Base-by-base conservation (phyloP, 257 asterid genomes). In the Datura wrightii region DNA sequence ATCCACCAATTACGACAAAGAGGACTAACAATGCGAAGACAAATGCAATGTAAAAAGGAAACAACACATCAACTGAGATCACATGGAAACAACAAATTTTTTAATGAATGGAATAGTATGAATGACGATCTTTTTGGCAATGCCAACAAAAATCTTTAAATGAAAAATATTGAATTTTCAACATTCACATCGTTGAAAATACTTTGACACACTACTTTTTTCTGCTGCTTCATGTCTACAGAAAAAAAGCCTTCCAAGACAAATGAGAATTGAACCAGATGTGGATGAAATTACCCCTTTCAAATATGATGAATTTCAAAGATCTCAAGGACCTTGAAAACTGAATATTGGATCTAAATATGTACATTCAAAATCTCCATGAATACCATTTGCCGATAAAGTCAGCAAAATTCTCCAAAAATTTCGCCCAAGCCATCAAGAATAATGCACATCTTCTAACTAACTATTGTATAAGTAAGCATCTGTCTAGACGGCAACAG, bases 321-420 rank as follows among this genome's bases (percentile, higher is more conserved):
- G 39, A 72, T 72, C n/a, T 46, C 80, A 72, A 10, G 18, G 58
- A 72, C 80, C 56, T 71, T 10, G 58, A 67, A 8, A 67, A 67
- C 50, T 39, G 48, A 67, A 67, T 67, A 7, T 6, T 37, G n/a
- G 10, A 34, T 65, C 41, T 10, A 34, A 8, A 63, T 31, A 63
- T 63, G n/a, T 63, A 31, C 71, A 63, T 63, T 63, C 42, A 31
- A 18, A 63, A 31, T 11, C 42, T 65, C 18, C 10, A 5, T 5
- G 19, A 71, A 71, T n/a, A 42, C 0, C 55, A 72, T 72, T 72
- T 72, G 46, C 58, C n/a, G n/a, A 46, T 72, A 46, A 31, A 42
- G 79, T 72, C n/a, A 11, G 58, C 19, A 5, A 58, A 19, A 50
- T 19, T 72, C 80, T 72, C 41, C 16, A 44, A 72, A 44, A 15